phyloP scores from a whole-genome alignment of 129 eudicot genomes.

The Centella asiatica region DNA sequence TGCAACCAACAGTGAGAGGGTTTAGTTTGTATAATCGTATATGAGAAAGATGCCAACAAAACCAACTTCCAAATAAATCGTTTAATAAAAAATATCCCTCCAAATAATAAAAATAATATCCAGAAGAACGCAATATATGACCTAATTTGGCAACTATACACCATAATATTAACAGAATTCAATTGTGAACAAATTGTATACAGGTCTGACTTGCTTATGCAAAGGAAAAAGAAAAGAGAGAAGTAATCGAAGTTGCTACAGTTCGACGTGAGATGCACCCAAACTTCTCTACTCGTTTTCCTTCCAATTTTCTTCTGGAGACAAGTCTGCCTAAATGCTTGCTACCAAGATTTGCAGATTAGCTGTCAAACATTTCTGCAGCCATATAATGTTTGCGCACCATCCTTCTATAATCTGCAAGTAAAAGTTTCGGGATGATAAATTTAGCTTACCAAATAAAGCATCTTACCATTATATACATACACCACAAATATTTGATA shows the following conservation, averaged over 20 bases:
- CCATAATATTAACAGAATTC: constrained; percentile 5
- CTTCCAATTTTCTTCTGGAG: not conserved
- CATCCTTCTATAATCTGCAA: constrained; percentile 67
- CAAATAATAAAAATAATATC: not conserved
- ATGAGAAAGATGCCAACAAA: too few relatives aligned
- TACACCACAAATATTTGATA: not conserved
- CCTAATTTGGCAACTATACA: constrained; percentile 13
- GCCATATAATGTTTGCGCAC: constrained; percentile 58
- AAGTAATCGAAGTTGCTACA: not conserved
- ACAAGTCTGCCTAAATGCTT: not conserved
- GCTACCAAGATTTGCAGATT: constrained; percentile 6
- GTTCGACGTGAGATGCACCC: not conserved
- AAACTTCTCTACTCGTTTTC: not conserved
- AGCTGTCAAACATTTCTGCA: constrained; percentile 48
- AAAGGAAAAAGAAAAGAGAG: not conserved
- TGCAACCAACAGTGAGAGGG: too few relatives aligned
- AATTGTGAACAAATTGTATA: constrained; percentile 4
- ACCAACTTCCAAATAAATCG: too few relatives aligned
- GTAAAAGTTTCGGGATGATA: not conserved
- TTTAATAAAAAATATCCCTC: not conserved
- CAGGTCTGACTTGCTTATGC: constrained; percentile 2
- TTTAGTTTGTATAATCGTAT: not conserved
- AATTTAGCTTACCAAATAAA: not conserved
- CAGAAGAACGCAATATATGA: not conserved
- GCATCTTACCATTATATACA: too few relatives aligned